Percentiles rank a stretch among this genome's conserved stretches.
These are phyloP conservation scores for Trichodelitschia bisporula DNA, from an alignment of 495 filamentous ascomycete species.

Conservation along the genomic window DNA sequence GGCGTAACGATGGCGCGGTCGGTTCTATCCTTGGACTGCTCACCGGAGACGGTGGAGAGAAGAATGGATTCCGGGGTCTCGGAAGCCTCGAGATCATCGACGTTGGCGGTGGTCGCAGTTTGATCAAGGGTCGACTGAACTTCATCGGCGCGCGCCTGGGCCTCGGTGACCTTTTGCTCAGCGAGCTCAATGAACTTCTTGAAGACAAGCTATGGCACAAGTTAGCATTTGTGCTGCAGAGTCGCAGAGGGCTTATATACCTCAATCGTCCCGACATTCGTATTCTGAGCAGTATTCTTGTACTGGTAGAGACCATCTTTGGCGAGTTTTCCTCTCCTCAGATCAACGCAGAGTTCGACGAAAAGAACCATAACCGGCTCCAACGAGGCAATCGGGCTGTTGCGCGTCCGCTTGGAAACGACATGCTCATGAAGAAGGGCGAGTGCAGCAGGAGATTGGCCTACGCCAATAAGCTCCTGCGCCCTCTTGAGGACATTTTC, in stretches of 20 bases:
- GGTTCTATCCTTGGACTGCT: slow-evolving; percentile 88
- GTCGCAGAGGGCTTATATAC: slow-evolving; percentile 21
- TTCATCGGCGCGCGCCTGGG: slow-evolving; percentile 87
- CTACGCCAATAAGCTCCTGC: slow-evolving; percentile 93
- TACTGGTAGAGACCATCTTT: slow-evolving; percentile 98
- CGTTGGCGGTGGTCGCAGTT: slow-evolving; percentile 37
- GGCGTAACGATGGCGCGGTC: slow-evolving; percentile 95
- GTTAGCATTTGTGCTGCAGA: slow-evolving; percentile 3
- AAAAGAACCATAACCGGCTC: slow-evolving; percentile 97
- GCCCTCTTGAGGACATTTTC: slow-evolving; percentile 98
- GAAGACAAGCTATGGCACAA: slow-evolving; percentile 44
- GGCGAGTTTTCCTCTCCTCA: slow-evolving; percentile 89
- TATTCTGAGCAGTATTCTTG: slow-evolving; percentile 98
- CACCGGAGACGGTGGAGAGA: slow-evolving; percentile 88
- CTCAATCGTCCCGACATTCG: slow-evolving; percentile 95
- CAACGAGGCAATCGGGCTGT: slow-evolving; percentile 85
- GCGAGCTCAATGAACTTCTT: slow-evolving; percentile 95
- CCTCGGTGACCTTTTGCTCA: slow-evolving; percentile 84
- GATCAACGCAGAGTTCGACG: slow-evolving; percentile 86
- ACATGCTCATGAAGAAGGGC: slow-evolving; percentile 97
- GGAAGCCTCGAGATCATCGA: slow-evolving; percentile 89
- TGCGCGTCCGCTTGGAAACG: slow-evolving; percentile 88
- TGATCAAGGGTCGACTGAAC: slow-evolving; percentile 70
- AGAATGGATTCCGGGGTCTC: slow-evolving; percentile 97
- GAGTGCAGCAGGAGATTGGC: slow-evolving; percentile 74